These are phyloP conservation scores for Chlorella sp. DNA, from an alignment of 139 green algal species.

Conservation along the genomic window DNA sequence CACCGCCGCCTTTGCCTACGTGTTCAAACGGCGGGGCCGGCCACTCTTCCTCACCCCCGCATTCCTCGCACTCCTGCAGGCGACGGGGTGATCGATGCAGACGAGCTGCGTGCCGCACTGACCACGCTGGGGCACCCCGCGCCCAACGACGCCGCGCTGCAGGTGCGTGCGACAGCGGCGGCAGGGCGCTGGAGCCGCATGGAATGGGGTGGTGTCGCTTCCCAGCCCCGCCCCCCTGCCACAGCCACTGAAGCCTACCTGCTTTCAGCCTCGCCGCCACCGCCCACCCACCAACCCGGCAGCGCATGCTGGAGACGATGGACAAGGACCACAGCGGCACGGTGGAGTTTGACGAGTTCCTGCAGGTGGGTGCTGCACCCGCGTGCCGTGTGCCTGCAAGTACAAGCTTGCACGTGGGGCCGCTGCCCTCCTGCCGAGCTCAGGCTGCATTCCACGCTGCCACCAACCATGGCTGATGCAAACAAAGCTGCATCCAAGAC, in stretches of 20 bases:
- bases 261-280: no score
- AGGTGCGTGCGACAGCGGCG: conserved; percentile 44
- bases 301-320: conserved; percentile 1
- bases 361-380: conserved; percentile 39
- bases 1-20: neutral
- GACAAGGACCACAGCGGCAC: conserved; percentile 73
- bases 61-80: conserved; percentile 24
- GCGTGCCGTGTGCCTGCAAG: no score
- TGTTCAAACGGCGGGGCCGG: no score
- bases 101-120: conserved; percentile 15
- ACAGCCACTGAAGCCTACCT: no score
- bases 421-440: no score
- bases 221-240: no score
- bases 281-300: neutral
- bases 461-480: no score
- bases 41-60: neutral
- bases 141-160: conserved; percentile 60
- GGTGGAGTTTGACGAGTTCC: conserved; percentile 84
- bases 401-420: no score
- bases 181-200: no score
- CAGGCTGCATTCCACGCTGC: no score
- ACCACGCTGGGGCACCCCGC: neutral
- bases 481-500: no score
- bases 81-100: conserved; percentile 73
- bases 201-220: no score